These are phyloP conservation scores for Acmispon strigosus DNA, from an alignment of 306 rosid genomes.

Conservation along the genomic window DNA sequence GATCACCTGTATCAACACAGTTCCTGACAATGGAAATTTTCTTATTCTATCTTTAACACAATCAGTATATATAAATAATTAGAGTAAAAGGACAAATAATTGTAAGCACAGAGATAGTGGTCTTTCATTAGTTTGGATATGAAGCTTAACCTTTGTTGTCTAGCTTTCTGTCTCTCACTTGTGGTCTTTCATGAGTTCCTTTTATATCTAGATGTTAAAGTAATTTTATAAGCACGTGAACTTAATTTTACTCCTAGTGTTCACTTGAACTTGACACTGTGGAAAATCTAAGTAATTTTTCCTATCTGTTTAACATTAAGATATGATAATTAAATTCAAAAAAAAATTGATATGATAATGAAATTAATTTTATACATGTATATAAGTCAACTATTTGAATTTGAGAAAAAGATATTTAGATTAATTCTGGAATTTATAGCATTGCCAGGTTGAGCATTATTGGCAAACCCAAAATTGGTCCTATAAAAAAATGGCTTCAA, in stretches of 20 bases:
- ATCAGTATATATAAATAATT: neutral
- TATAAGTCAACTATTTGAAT: neutral
- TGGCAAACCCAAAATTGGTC: neutral
- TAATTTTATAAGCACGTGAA: neutral
- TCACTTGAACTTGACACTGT: neutral
- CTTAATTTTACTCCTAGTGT: neutral
- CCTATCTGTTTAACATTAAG: neutral
- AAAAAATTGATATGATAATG: neutral
- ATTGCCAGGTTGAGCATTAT: neutral
- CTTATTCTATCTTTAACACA: neutral
- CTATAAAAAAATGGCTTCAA: neutral
- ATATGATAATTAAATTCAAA: neutral
- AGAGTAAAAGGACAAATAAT: neutral
- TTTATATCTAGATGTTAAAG: neutral
- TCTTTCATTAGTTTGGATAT: conserved; percentile 9
- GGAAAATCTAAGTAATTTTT: neutral
- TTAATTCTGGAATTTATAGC: neutral
- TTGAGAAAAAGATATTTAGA: neutral
- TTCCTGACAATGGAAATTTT: neutral
- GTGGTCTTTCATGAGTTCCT: neutral
- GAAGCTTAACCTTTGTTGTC: conserved; percentile 13
- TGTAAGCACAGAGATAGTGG: neutral
- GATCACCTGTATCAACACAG: neutral
- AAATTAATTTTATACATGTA: neutral
- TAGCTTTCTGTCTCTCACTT: neutral